These are phyloP conservation scores for Ascochyta pisi DNA, from an alignment of 2,329 filamentous ascomycete species.

Conservation along the genomic window DNA sequence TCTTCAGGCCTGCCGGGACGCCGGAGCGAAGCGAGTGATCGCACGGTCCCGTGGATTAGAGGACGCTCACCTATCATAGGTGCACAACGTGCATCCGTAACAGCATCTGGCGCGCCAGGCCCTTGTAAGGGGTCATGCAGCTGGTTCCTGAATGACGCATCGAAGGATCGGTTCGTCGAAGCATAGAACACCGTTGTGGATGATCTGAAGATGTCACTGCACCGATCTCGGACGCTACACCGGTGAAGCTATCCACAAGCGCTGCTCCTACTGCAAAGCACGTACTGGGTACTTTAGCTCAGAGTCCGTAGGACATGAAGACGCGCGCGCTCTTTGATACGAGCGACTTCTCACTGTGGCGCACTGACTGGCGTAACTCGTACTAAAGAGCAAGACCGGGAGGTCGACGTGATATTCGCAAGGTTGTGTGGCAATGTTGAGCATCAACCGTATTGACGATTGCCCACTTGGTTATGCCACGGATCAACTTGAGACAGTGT, in stretches of 20 bases:
- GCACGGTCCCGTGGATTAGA: conserved; percentile 24
- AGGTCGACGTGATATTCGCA: conserved; percentile 15
- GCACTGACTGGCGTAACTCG: neutral
- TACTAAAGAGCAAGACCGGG: conserved; percentile 6
- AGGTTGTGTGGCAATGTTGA: conserved; percentile 11
- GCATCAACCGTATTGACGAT: conserved; percentile 9
- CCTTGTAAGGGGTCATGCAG: conserved; percentile 41
- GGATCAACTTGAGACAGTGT: conserved; percentile 20
- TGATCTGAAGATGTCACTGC: conserved; percentile 13
- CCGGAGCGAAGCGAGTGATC: conserved; percentile 22
- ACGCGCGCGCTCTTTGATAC: conserved; percentile 3
- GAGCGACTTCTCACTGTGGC: conserved; percentile 5
- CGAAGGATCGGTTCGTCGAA: conserved; percentile 17
- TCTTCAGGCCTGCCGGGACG: conserved; percentile 10
- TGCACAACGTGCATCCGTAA: conserved; percentile 25
- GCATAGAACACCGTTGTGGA: conserved; percentile 11
- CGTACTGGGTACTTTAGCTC: neutral
- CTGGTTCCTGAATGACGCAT: conserved; percentile 47
- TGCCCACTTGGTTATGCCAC: conserved; percentile 10
- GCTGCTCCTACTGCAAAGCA: neutral
- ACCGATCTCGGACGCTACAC: conserved; percentile 15
- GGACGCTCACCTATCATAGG: conserved; percentile 29
- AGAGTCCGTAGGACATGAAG: neutral
- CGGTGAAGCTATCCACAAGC: conserved; percentile 5
- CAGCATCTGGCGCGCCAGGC: conserved; percentile 24